These are phyloP conservation scores for Dendrothele bispora DNA, from an alignment of 768 basidiomycete genomes.

Conservation along the genomic window DNA sequence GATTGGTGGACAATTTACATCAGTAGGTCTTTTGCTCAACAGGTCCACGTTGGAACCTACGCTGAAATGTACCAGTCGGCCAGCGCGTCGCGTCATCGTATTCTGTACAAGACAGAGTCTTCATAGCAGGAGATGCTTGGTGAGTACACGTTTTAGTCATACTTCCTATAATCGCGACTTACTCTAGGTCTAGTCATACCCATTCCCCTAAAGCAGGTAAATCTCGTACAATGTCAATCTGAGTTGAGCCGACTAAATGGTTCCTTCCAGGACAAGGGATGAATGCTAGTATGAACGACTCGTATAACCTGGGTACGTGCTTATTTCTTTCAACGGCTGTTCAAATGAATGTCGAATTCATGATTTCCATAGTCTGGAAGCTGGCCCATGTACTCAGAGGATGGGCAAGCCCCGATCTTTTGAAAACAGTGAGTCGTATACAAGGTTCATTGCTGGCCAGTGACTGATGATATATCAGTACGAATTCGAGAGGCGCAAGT, in stretches of 20 bases:
- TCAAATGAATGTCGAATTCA: neutral
- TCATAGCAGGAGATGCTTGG: slow-evolving; percentile 78
- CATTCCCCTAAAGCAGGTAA: slow-evolving; percentile 66
- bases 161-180: too few relatives aligned
- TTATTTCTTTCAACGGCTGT: neutral
- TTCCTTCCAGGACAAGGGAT: slow-evolving; percentile 59
- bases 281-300: slow-evolving; percentile 78
- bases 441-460: neutral
- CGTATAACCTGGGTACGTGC: slow-evolving; percentile 60
- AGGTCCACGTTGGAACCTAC: neutral
- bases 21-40: slow-evolving; percentile 36
- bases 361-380: slow-evolving; percentile 51
- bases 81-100: slow-evolving; percentile 72
- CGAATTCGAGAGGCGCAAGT: slow-evolving; percentile 64
- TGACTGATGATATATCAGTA: slow-evolving; percentile 40
- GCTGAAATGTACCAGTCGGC: slow-evolving; percentile 48
- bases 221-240: slow-evolving; percentile 1
- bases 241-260: neutral
- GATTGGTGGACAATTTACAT: slow-evolving; percentile 78
- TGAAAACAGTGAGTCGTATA: slow-evolving; percentile 42
- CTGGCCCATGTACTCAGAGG: slow-evolving; percentile 55
- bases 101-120: slow-evolving; percentile 61
- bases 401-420: slow-evolving; percentile 45
- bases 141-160: too few relatives aligned
- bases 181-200: slow-evolving; percentile 36